Evolutionary conservation across 139 green algal genomes (phyloP).

Genomic region (Volvox africanus): DNA sequence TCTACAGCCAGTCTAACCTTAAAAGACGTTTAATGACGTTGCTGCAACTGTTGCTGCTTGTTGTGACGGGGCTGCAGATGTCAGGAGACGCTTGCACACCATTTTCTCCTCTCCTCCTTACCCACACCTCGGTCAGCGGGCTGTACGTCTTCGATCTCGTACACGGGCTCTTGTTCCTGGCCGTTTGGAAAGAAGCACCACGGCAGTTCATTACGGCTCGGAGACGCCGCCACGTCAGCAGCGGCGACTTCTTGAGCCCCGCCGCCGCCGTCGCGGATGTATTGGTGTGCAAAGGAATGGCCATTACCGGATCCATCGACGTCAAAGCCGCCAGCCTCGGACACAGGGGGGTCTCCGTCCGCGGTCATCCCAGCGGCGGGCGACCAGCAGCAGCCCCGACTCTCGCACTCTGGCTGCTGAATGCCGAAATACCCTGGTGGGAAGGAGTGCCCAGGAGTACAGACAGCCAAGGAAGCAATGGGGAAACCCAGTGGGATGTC

Average conservation of each 20-base stretch:
- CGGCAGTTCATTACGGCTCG: constrained; percentile 2
- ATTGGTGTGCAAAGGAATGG: too few species aligned
- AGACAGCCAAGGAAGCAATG: too few species aligned
- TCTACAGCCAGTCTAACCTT: too few species aligned
- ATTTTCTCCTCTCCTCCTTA: not conserved
- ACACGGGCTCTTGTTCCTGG: constrained; percentile 1
- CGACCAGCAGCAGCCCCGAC: constrained; percentile 22
- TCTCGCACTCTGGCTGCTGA: constrained; percentile 31
- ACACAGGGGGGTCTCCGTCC: too few species aligned
- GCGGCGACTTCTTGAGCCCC: not conserved
- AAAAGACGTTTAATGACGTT: too few species aligned
- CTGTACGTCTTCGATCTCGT: not conserved
- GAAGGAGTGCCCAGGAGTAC: not conserved
- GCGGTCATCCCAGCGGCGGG: not conserved
- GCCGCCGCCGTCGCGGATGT: too few species aligned
- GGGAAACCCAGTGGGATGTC: too few species aligned
- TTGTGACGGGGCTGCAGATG: too few species aligned
- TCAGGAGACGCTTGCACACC: too few species aligned
- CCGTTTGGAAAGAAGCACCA: constrained; percentile 47
- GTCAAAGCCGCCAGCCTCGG: too few species aligned
- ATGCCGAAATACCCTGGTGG: constrained; percentile 37
- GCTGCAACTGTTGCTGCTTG: too few species aligned
- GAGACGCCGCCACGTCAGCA: not conserved
- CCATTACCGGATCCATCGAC: too few species aligned
- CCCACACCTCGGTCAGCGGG: not conserved